Conservation (phyloP, 257 asterid genomes). For the Nicotiana tabacum region DNA sequence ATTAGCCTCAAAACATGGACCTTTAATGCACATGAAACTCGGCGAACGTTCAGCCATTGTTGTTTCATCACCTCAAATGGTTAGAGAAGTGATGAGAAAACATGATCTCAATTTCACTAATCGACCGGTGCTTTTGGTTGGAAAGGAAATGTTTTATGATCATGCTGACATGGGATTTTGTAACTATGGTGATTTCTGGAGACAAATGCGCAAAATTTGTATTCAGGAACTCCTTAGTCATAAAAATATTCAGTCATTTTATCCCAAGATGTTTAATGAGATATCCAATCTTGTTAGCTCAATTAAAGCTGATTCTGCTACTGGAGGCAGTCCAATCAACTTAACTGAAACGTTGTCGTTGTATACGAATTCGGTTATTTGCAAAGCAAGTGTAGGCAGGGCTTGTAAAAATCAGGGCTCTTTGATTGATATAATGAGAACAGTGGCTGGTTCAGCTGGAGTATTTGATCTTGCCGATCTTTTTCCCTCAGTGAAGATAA, state of each 20-base stretch:
- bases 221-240: constrained; percentile 10
- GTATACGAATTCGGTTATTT: constrained; percentile 6
- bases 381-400: constrained; percentile 19
- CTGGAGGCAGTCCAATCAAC: constrained; percentile 6
- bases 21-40: constrained; percentile 20
- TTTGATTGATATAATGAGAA: background rate
- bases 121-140: background rate
- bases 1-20: constrained; percentile 24
- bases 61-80: constrained; percentile 15
- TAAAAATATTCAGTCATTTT: constrained; percentile 10
- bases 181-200: constrained; percentile 21
- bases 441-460: background rate
- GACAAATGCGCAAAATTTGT: constrained; percentile 23
- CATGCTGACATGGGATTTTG: constrained; percentile 9
- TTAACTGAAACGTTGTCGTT: background rate
- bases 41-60: constrained; percentile 21
- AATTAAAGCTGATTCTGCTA: background rate
- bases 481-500: background rate
- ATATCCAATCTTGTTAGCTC: background rate
- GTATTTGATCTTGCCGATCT: constrained; percentile 16
- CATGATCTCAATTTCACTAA: constrained; percentile 16
- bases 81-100: constrained; percentile 17
- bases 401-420: background rate
- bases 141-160: constrained; percentile 1
- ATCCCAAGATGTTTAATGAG: constrained; percentile 13